Evolutionary conservation across 805 yeast genomes (phyloP).

Genomic region (Candida palmyrensis): DNA sequence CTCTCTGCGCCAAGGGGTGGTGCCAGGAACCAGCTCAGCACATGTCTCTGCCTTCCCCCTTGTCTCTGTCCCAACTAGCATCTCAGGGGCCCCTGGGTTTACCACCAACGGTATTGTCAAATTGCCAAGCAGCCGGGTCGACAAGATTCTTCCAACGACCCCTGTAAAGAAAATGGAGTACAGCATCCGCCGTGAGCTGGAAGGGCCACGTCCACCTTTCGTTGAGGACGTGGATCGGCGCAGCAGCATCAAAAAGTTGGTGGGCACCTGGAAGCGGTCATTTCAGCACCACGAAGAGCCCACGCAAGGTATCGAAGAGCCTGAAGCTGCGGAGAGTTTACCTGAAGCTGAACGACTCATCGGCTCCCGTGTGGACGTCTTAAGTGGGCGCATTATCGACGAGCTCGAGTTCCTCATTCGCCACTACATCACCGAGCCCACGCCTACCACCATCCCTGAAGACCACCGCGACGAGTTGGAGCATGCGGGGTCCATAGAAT

Average conservation of each 20-base stretch:
- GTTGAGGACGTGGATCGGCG: slow-evolving; percentile 23
- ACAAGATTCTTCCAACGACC: slow-evolving; percentile 55
- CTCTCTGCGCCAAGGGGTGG: neutral
- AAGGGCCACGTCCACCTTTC: no score
- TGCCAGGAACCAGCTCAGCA: neutral
- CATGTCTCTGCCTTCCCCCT: neutral
- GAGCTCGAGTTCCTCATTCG: slow-evolving; percentile 56
- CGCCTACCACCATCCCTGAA: slow-evolving; percentile 5
- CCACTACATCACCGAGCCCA: slow-evolving; percentile 29
- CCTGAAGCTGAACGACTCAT: no score
- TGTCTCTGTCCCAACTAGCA: neutral
- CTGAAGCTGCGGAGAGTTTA: slow-evolving; percentile 8
- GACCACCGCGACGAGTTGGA: slow-evolving; percentile 5
- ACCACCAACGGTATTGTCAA: slow-evolving; percentile 45
- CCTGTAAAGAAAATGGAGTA: slow-evolving; percentile 60
- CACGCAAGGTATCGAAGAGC: slow-evolving; percentile 13
- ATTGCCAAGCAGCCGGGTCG: slow-evolving; percentile 45
- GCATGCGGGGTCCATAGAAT: slow-evolving; percentile 2
- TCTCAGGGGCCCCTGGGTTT: slow-evolving; percentile 29
- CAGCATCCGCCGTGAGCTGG: slow-evolving; percentile 11
- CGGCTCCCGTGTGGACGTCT: slow-evolving; percentile 48
- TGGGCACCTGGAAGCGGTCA: slow-evolving; percentile 39
- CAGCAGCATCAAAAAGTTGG: slow-evolving; percentile 30
- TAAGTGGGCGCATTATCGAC: slow-evolving; percentile 67
- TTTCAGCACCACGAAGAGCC: slow-evolving; percentile 12